Base-by-base conservation (phyloP, 306 rosid genomes). In the Acacia crassicarpa region DNA sequence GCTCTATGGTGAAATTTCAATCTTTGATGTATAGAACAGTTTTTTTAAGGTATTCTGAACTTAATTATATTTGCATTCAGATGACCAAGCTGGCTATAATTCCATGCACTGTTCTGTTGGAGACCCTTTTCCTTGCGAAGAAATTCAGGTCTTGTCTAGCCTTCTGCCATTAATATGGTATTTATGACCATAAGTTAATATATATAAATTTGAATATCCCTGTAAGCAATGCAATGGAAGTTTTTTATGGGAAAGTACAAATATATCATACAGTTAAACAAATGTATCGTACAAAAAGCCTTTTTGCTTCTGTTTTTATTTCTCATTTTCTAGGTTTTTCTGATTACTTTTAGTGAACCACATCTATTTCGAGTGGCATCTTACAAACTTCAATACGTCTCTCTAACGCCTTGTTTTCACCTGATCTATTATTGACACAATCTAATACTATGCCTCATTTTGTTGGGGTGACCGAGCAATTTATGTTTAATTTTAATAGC, bases 1-100 rank as follows among this genome's bases (percentile, higher is more conserved):
- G 48, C 74, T 54, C 76, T 59, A 65, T 3, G 44, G n/a, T 32
- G 33, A 44, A 75, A 33, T 54, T 78, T 72, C n/a, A 15, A 33
- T 74, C 67, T 33, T 15, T 87, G 27, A 67, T 70, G 45, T 76
- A 74, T 78, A 15, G 13, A 69, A 43, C 30, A 30, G 43, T 45
- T 81, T 79, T 59, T 54, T n/a, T 40, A 32, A 49, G 22, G 27
- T 66, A 58, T 86, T 78, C 23, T 88, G 53, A 89, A 56, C 38
- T 69, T 19, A 32, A 17, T 78, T 86, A 71, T 68, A 77, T 88
- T 81, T 87, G 81, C 54, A 79, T 83, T 77, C 90, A 89, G 92
- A 87, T 87, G 92, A 89, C 92, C 49, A 89, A 89, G 85, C 82
- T 89, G 68, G 92, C 92, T 44, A 89, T 89, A 77, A 89, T 89